Conservation (phyloP, 1,284 basidiomycete species). For the Lignosus rhinocerotis region DNA sequence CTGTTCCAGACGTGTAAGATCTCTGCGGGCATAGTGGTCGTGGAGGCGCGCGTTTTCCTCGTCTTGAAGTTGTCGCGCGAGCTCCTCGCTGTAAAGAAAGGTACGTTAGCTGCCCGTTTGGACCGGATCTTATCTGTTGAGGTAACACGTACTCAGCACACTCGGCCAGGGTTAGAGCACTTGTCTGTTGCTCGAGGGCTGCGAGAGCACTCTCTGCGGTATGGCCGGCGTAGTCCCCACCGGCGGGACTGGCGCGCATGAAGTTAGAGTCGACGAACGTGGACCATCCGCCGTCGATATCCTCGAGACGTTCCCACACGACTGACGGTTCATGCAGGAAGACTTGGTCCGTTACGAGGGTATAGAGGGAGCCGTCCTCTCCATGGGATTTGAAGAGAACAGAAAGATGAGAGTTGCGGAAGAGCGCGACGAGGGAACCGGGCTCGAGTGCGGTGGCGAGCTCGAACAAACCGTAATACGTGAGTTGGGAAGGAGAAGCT, state of each 20-base stretch:
- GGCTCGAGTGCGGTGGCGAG: constrained; percentile 58
- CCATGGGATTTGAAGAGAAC: constrained; percentile 71
- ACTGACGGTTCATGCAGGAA: constrained; percentile 77
- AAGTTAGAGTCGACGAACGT: constrained; percentile 78
- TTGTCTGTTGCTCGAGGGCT: constrained; percentile 30
- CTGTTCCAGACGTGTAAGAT: constrained; percentile 35
- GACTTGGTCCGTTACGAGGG: constrained; percentile 80
- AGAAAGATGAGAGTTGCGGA: constrained; percentile 87
- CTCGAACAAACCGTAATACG: constrained; percentile 79
- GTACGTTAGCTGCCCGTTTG: not conserved
- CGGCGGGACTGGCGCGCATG: constrained; percentile 60
- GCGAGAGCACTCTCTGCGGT: constrained; percentile 60
- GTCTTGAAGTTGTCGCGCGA: constrained; percentile 72
- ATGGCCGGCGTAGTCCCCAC: constrained; percentile 79
- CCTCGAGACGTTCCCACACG: constrained; percentile 88
- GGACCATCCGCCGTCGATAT: constrained; percentile 77
- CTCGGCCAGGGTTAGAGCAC: constrained; percentile 42
- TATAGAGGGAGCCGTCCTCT: constrained; percentile 61
- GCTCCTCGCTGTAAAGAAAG: constrained; percentile 44
- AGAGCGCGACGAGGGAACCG: constrained; percentile 72
- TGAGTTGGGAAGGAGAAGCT: constrained; percentile 77
- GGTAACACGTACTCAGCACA: constrained; percentile 50
- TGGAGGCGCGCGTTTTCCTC: constrained; percentile 65
- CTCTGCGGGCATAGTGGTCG: constrained; percentile 40
- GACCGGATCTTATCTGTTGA: not conserved